Base-by-base conservation (phyloP, 139 green algal genomes). In the Chlorella vulgaris region DNA sequence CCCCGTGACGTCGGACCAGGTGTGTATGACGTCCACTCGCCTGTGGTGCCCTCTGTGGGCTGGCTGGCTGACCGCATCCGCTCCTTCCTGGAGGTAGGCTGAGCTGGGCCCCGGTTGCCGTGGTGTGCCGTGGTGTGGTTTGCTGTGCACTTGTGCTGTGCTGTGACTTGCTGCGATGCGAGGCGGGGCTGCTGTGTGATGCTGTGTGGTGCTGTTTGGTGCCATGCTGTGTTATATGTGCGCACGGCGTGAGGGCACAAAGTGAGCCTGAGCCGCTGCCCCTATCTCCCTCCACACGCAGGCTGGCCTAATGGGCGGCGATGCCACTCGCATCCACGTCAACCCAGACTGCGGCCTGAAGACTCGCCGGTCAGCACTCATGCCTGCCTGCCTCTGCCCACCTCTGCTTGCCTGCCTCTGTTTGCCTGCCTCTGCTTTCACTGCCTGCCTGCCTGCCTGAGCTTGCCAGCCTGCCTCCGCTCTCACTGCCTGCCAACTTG, bases 291-390 rank as follows among this genome's bases (percentile, higher is more conserved):
- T 21, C 33, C 19, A 8, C 0, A 0, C 47, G 58, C 58, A 81
- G 61, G 90, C 70, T n/a, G 87, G 88, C 67, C 86, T 97, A 39
- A 80, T 95, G 60, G 74, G 60, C 24, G 89, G 90, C 51, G 81
- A 87, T 75, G 38, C 82, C 15, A 77, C 92, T 31, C 86, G 87
- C 80, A 86, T 97, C 69, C 94, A 91, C 90, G 91, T 97, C 50
- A 95, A 95, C 85, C 93, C 90, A 21, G 93, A 97, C 88, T 97
- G 93, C 83, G 94, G 94, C 51, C 88, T 98, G 39, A 98, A 98
- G 90, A 98, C 94, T 0, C 89, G 94, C 53, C 79, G 85, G 74
- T 95, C 18, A n/a, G 55, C 18, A 8, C 55, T 65, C 18, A 8
- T n/a, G 55, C 55, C 21, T 31, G 22, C 7, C 69, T 73, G 36